Evolutionary conservation across 345 rosid species (phyloP).

Genomic region (Reutealis trisperma): DNA sequence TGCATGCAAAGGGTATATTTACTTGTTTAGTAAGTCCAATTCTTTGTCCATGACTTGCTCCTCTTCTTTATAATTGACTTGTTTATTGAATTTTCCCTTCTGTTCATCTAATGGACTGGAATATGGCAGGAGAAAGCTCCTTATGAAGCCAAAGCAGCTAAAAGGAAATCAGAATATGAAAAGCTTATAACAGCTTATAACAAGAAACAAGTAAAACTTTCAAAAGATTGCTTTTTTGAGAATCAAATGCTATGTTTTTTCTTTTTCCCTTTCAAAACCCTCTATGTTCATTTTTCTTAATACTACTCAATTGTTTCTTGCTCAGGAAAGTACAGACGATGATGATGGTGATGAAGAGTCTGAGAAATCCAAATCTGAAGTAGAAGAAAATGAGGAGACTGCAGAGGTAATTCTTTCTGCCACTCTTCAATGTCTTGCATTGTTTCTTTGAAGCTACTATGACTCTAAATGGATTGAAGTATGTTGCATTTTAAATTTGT

Average conservation of each 20-base stretch:
- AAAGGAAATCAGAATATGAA: conserved; percentile 71
- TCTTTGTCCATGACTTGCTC: too few relatives aligned
- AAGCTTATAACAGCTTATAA: conserved; percentile 78
- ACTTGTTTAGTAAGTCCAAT: too few relatives aligned
- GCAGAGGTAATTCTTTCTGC: conserved; percentile 24
- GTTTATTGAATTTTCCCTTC: not conserved
- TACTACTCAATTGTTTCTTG: not conserved
- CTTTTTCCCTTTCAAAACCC: not conserved
- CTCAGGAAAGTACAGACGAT: conserved; percentile 25
- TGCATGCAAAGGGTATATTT: not conserved
- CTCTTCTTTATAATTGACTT: not conserved
- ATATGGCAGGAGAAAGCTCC: conserved; percentile 75
- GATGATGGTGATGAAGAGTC: conserved; percentile 21
- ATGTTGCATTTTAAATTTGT: too few relatives aligned
- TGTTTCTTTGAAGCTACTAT: too few relatives aligned
- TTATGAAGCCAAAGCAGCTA: conserved; percentile 78
- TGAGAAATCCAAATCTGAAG: conserved; percentile 32
- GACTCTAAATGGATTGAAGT: too few relatives aligned
- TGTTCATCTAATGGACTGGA: not conserved
- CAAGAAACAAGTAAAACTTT: conserved; percentile 59
- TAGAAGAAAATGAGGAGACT: conserved; percentile 25
- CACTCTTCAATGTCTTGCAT: not conserved
- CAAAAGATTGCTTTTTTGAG: not conserved
- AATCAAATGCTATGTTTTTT: not conserved
- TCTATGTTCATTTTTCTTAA: not conserved